phyloP scores from a whole-genome alignment of 768 basidiomycete species.

The Auricularia sp. region DNA sequence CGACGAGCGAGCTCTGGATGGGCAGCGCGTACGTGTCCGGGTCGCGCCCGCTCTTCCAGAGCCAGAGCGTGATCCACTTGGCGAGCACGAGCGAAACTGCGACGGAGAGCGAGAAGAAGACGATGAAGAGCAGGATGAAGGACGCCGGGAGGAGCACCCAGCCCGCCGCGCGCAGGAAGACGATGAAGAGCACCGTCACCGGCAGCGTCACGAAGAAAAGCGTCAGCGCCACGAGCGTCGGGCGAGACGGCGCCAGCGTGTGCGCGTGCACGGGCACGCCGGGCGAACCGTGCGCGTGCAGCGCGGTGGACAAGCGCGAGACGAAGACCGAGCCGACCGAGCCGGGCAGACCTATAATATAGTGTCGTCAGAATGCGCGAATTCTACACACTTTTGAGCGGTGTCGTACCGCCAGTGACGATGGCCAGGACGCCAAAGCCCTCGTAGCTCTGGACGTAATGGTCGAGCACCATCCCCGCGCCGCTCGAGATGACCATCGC shows the following conservation, averaged over 20 bases:
- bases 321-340: constrained; percentile 85
- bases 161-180: constrained; percentile 50
- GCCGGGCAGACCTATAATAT: constrained; percentile 47
- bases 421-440: constrained; percentile 84
- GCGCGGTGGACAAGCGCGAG: constrained; percentile 79
- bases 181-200: constrained; percentile 66
- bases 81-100: constrained; percentile 60
- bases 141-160: constrained; percentile 68
- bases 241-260: constrained; percentile 21
- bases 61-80: constrained; percentile 52
- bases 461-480: constrained; percentile 85
- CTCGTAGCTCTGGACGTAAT: constrained; percentile 76
- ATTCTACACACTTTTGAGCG: constrained; percentile 14
- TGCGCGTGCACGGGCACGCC: constrained; percentile 10
- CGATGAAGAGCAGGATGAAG: constrained; percentile 57
- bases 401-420: constrained; percentile 58
- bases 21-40: constrained; percentile 94
- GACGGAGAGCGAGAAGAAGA: constrained; percentile 70
- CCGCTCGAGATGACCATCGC: constrained; percentile 83
- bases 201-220: constrained; percentile 73
- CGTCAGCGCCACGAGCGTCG: constrained; percentile 50
- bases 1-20: constrained; percentile 81
- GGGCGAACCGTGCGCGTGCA: constrained; percentile 44
- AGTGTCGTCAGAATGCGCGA: constrained; percentile 30
- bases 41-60: constrained; percentile 72